These are phyloP conservation scores for Sindora glabra DNA, from an alignment of 306 rosid species.

Conservation along the genomic window DNA sequence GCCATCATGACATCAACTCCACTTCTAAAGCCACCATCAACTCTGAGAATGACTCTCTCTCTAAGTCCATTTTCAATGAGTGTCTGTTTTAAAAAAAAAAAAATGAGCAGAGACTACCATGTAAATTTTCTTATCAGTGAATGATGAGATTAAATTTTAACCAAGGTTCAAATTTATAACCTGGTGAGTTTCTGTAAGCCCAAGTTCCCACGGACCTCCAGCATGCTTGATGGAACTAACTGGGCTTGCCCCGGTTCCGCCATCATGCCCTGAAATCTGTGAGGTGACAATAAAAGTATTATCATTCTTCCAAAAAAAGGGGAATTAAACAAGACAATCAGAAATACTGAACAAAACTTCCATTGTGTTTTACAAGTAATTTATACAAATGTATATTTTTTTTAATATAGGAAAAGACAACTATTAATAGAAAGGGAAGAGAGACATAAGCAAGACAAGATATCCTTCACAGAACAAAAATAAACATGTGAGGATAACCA, in stretches of 20 bases:
- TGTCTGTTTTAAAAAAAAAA: constrained; percentile 56
- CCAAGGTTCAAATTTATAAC: constrained; percentile 40
- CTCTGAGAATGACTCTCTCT: constrained; percentile 96
- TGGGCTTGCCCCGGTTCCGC: constrained; percentile 99
- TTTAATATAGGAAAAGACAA: too few relatives aligned
- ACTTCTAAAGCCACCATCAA: constrained; percentile 97
- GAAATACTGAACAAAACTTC: not conserved
- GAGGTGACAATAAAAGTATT: constrained; percentile 2
- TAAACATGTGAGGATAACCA: not conserved
- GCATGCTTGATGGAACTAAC: constrained; percentile 99
- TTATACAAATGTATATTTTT: not conserved
- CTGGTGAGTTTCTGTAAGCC: constrained; percentile 95
- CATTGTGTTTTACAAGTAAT: not conserved
- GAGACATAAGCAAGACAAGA: not conserved
- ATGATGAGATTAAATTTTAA: constrained; percentile 4
- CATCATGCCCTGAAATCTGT: constrained; percentile 97
- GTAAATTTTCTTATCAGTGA: not conserved
- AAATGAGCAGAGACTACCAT: constrained; percentile 13
- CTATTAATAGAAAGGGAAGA: too few relatives aligned
- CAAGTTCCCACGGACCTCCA: constrained; percentile 99
- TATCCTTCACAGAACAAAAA: not conserved
- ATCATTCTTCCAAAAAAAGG: not conserved
- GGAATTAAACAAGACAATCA: not conserved
- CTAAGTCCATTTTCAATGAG: constrained; percentile 83
- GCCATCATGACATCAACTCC: constrained; percentile 98